Conservation (phyloP, 257 asterid genomes). For the Scutellaria galericulata region DNA sequence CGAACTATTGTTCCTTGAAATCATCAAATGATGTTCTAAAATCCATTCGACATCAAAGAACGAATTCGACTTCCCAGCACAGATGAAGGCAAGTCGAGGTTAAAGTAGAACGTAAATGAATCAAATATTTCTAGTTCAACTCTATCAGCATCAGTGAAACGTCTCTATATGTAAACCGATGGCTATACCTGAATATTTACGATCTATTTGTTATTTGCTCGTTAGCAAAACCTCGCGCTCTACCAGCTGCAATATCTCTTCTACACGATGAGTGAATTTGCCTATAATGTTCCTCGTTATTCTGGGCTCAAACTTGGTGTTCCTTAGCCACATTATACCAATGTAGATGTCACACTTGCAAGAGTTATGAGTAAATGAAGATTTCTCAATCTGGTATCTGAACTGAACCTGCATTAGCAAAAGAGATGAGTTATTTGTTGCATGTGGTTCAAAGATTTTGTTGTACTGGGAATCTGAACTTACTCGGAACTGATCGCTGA, state of each 20-base stretch:
- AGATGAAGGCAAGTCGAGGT: too few relatives aligned
- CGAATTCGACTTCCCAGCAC: too few relatives aligned
- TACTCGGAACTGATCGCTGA: slow-evolving; percentile 74
- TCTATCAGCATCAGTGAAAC: not conserved
- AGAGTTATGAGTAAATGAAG: slow-evolving; percentile 46
- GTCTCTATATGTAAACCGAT: not conserved
- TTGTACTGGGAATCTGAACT: slow-evolving; percentile 28
- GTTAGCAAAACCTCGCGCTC: slow-evolving; percentile 62
- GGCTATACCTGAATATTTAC: not conserved
- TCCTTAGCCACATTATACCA: slow-evolving; percentile 79
- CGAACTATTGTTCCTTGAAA: too few relatives aligned
- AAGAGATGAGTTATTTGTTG: slow-evolving; percentile 8
- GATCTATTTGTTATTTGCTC: slow-evolving; percentile 34
- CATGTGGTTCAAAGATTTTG: not conserved
- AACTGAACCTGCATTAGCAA: slow-evolving; percentile 60
- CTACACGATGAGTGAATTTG: slow-evolving; percentile 54
- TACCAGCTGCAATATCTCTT: slow-evolving; percentile 61
- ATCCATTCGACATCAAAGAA: too few relatives aligned
- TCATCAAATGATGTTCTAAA: too few relatives aligned
- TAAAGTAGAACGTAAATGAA: not conserved
- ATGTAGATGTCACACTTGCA: slow-evolving; percentile 63
- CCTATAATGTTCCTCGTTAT: slow-evolving; percentile 60
- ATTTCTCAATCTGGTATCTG: slow-evolving; percentile 58
- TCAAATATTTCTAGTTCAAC: not conserved
- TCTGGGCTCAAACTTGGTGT: slow-evolving; percentile 68